Evolutionary conservation across 2,329 filamentous ascomycete species (phyloP), one percentile per base, ranked within the genome.

Genomic region (Grosmannia penicillata): DNA sequence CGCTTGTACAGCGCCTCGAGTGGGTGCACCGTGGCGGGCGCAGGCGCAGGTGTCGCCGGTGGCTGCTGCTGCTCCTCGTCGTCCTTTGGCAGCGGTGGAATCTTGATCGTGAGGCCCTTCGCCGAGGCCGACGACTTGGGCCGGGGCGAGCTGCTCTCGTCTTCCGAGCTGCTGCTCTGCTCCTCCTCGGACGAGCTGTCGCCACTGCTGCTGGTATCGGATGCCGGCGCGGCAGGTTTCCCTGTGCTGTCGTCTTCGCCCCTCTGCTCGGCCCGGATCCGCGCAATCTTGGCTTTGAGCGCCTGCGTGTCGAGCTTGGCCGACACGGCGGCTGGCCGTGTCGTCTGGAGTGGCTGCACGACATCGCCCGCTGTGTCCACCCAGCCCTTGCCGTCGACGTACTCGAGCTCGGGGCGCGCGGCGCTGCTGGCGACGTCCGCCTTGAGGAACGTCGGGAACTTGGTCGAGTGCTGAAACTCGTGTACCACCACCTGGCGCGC

Each of bases 1-100:
- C 75, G 75, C 60, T 95, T 96, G 68, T 93, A 98, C 3, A 96
- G 70, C 1, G 85, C 85, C 62, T 96, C 87, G 2, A 96, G 69
- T 0, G 91, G 89, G 48, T 96, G 89, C 0, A 94, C 63, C 45
- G 70, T 63, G 36, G 56, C 47, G 4, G 54, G 26, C n/a, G 58
- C 55, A 0, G 68, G 61, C 7, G 63, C 62, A 1, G 68, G 61
- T 6, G 63, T 63, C 38, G 57, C 44, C 6, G 40, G 37, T 4
- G 32, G 22, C 22, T 28, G 28, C 28, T 21, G 18, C 17, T 26
- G 38, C 26, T 29, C 27, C 23, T 17, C 64, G 59, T 22, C 57
- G 23, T 29, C 6, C n/a, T 10, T 8, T 14, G 39, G 26, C 24
- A 37, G 38, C 18, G 55, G 59, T 14, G 68, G 67, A 40, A 73